Evolutionary conservation across 2,329 filamentous ascomycete genomes (phyloP).

Genomic region (Peltaster fructicola): DNA sequence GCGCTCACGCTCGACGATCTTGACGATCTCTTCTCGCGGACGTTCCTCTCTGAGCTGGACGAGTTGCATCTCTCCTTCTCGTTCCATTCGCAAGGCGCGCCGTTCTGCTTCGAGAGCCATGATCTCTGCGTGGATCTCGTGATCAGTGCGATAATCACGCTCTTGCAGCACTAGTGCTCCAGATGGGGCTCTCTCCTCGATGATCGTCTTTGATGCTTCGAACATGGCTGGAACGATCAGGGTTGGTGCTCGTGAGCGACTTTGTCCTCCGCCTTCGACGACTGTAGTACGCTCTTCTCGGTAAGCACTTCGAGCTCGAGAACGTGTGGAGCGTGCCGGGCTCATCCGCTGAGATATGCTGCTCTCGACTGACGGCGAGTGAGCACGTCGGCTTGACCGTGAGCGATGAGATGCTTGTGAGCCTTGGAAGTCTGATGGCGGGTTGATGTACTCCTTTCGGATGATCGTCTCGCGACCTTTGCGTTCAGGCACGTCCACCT

Average conservation of each 20-base stretch:
- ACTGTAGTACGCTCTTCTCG: slow-evolving; percentile 14
- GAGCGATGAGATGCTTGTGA: no score
- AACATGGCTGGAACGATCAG: slow-evolving; percentile 13
- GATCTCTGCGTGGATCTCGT: slow-evolving; percentile 57
- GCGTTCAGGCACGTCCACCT: slow-evolving; percentile 9
- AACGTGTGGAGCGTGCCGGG: slow-evolving; percentile 7
- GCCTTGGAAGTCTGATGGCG: slow-evolving; percentile 17
- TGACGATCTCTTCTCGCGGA: slow-evolving; percentile 40
- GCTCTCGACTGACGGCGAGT: slow-evolving; percentile 13
- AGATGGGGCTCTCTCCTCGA: slow-evolving; percentile 13
- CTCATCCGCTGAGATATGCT: slow-evolving; percentile 12
- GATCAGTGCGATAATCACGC: slow-evolving; percentile 30
- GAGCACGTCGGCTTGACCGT: no score
- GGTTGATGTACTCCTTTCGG: slow-evolving; percentile 23
- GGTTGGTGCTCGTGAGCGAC: slow-evolving; percentile 9
- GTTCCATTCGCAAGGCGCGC: slow-evolving; percentile 38
- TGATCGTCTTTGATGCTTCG: slow-evolving; percentile 14
- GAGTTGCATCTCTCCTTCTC: slow-evolving; percentile 31
- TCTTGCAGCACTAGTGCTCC: slow-evolving; percentile 30
- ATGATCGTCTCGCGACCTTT: slow-evolving; percentile 17
- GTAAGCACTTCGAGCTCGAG: slow-evolving; percentile 9
- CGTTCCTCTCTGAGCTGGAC: slow-evolving; percentile 35
- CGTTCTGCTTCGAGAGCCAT: slow-evolving; percentile 51
- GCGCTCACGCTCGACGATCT: slow-evolving; percentile 28
- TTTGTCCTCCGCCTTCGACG: slow-evolving; percentile 10